Base-by-base conservation (phyloP, 345 rosid species). In the Acer yangbiense region DNA sequence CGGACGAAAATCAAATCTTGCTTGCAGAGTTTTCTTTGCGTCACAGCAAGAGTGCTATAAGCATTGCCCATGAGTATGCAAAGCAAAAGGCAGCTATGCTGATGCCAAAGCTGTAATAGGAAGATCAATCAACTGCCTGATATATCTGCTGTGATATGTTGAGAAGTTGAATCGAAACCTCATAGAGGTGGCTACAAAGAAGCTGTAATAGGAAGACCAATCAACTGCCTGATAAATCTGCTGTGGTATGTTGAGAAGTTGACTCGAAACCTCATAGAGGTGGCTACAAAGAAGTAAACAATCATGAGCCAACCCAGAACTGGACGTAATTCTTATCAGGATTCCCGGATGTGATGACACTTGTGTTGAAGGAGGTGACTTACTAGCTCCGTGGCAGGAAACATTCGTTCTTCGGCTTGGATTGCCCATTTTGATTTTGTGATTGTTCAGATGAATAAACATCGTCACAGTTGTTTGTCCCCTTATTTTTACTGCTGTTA, bases 21-120 rank as follows among this genome's bases (percentile, higher is more conserved):
- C 81, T 87, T 39, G 99, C 98, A 1, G 99, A 95, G 84, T 95
- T 93, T 83, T 90, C 86, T 7, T 86, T 95, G 78, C 99, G 94
- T 43, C 99, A 95, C 77, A 88, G 91, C 88, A 86, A 86, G 78
- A 92, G 86, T 80, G 81, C 94, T 2, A 75, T 88, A 41, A 83
- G 88, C 87, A 85, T 93, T 25, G 97, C 93, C 17, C 82, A 86
- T 11, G 97, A 92, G 68, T 88, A 85, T 39, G 98, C 91, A 29
- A 92, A 84, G 86, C 88, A 90, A 65, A 90, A 83, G 80, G 86
- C 79, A 23, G 65, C 69, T 12, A 52, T 25, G 16, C 79, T 73
- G 1, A 39, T 57, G 41, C 71, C 87, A 9, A 84, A 80, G 78
- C 84, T 84, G n/a, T 90, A 84, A 86, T 23, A 35, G 23, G 20